Evolutionary conservation across 768 basidiomycete genomes (phyloP), one percentile per base, ranked within the genome.

Genomic region (Obba rivulosa): DNA sequence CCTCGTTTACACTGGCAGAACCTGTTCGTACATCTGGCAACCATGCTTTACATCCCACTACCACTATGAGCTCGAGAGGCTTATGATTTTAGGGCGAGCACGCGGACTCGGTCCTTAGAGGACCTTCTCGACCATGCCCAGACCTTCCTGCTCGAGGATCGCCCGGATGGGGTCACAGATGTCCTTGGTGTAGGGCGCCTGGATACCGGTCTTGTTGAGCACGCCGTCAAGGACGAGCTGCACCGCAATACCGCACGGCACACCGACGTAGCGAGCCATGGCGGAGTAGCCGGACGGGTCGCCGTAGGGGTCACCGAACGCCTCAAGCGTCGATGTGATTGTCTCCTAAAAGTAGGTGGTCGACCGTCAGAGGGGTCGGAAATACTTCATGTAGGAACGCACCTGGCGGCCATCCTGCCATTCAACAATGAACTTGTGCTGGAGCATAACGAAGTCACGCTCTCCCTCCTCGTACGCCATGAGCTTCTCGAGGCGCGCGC

Each of bases 391-490:
- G 48, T 18, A 14, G 22, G 31, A 40, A 57, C 77, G 44, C 51
- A 83, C 85, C 69, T 78, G 71, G 41, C 69, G 76, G 41, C 95
- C 93, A 60, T 97, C 91, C 28, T 78, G 75, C 79, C 87, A 88
- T 63, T 93, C 84, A 34, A 98, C 84, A 57, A 91, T 70, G 64
- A 99, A 98, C 74, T 94, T 95, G 79, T 99, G 95, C 70, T 97
- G 95, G 46, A 99, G 81, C 84, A 98, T 91, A 51, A 99, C 90
- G 52, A 98, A 80, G 67, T 99, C 95, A 10, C 91, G 85, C 69
- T 98, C 93, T 54, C 90, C 91, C 41, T 75, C 69, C 54, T 84
- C 87, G 69, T 95, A 97, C 67, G 83, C 79, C 90, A 97, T 96
- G 64, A 95, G 77, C 51, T 74, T 80, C 74, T 99, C 94, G 42